These are phyloP conservation scores for Hortaea werneckii DNA, from an alignment of 2,329 filamentous ascomycete species.

Conservation along the genomic window DNA sequence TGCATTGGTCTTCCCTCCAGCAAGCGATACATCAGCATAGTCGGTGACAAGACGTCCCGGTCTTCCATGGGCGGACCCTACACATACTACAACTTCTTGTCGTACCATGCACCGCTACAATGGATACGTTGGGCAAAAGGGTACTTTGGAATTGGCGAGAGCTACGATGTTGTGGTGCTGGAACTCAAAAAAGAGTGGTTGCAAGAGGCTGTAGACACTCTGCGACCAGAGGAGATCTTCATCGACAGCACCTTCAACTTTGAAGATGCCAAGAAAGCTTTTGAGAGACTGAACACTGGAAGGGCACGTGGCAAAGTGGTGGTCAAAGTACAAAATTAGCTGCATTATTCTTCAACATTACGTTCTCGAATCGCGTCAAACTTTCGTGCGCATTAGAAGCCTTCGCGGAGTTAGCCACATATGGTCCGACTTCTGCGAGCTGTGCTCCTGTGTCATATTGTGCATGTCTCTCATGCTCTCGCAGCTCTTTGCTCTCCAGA, in stretches of 20 bases:
- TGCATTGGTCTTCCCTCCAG: conserved; percentile 28
- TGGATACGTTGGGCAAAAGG: conserved; percentile 25
- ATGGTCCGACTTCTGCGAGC: neutral
- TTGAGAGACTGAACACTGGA: conserved; percentile 26
- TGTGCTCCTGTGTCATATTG: neutral
- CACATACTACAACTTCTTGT: conserved; percentile 20
- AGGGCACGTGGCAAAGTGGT: conserved; percentile 26
- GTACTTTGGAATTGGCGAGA: conserved; percentile 28
- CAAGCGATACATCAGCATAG: conserved; percentile 41
- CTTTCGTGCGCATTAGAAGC: neutral
- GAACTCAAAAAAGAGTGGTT: conserved; percentile 39
- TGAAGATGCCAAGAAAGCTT: conserved; percentile 39
- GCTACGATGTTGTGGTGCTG: conserved; percentile 34
- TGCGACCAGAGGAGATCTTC: conserved; percentile 38
- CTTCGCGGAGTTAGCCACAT: neutral
- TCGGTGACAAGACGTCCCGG: conserved; percentile 26
- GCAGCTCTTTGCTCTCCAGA: conserved; percentile 24
- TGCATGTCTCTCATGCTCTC: neutral
- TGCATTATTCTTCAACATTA: too few species aligned
- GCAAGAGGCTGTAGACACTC: conserved; percentile 43
- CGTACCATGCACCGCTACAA: conserved; percentile 17
- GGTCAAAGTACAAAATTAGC: neutral
- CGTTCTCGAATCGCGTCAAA: neutral
- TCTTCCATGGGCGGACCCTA: conserved; percentile 24
- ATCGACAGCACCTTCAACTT: conserved; percentile 49